Evolutionary conservation across 1,284 basidiomycete genomes (phyloP), one percentile per base, ranked within the genome.

Genomic region (Sporisorium iseilematis-ciliati): DNA sequence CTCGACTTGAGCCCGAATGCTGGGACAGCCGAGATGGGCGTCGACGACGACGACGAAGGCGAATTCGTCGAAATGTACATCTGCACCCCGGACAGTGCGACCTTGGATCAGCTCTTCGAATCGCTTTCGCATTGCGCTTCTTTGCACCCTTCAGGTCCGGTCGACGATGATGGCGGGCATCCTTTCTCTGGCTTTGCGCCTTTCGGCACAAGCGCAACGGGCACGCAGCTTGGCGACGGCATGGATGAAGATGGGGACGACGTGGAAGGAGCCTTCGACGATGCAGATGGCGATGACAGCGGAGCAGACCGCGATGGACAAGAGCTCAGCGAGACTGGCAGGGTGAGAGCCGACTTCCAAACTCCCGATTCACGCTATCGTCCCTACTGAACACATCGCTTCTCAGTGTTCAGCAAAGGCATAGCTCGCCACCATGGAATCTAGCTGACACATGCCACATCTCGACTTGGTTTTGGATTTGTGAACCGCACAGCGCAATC

Each of bases 281-380:
- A 91, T 73, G 83, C 88, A 10, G 58, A 66, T 7, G 59, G 33
- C 11, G 57, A 55, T 16, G 52, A 25, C 21, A 29, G 31, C 14
- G 31, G 41, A n/a, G 5, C 14, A 8, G 87, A 88, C 21, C 73
- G 50, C 3, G 86, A 86, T 38, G 14, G 35, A 6, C 85, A 85
- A 25, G 91, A 90, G 35, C 88, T 92, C 70, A 92, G 90, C 83
- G 91, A 92, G 86, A 91, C 91, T 77, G 94, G 94, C 88, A 91
- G 92, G 92, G 93, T 96, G 91, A 93, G 93, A 91, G 92, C 90
- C 86, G 90, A 93, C 91, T 93, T 92, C 86, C 86, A 90, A 86
- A 91, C 91, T 87, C 86, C 87, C 21, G 87, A 91, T 88, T 90
- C 88, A 83, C 91, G 94, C 86, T 95, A 88, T 86, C 88, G 90